Evolutionary conservation across 495 filamentous ascomycete genomes (phyloP).

Genomic region (Talaromyces adpressus): DNA sequence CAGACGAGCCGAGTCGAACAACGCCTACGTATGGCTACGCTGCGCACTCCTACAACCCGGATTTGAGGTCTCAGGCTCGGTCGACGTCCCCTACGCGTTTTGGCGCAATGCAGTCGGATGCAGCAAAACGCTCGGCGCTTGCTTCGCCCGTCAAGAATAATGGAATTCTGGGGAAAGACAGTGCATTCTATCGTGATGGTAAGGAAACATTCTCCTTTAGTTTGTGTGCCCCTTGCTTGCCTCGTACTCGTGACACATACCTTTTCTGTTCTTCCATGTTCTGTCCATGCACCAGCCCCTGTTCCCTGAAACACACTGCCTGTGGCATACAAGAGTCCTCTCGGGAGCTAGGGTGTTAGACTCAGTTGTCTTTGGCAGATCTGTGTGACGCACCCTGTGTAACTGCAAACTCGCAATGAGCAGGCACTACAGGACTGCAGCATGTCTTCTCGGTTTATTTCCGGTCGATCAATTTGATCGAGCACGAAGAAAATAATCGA

Average conservation of each 20-base stretch:
- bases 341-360: not conserved
- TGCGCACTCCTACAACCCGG: conserved; percentile 11
- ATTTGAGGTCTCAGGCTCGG: conserved; percentile 6
- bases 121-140: conserved; percentile 15
- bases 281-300: not conserved
- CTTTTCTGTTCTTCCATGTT: not conserved
- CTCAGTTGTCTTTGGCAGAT: not conserved
- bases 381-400: not conserved
- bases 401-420: not conserved
- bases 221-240: not conserved
- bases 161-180: conserved; percentile 16
- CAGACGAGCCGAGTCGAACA: conserved; percentile 21
- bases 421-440: not conserved
- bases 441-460: not conserved
- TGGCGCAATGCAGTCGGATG: conserved; percentile 15
- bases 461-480: not conserved
- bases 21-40: conserved; percentile 20
- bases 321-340: not conserved
- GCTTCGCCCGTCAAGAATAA: conserved; percentile 16
- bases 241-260: not conserved
- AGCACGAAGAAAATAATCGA: not conserved
- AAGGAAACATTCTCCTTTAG: conserved; percentile 1
- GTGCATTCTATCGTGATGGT: conserved; percentile 26
- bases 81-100: conserved; percentile 16
- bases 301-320: not conserved